phyloP scores from a whole-genome alignment of 306 rosid genomes.

The Parietaria judaica region DNA sequence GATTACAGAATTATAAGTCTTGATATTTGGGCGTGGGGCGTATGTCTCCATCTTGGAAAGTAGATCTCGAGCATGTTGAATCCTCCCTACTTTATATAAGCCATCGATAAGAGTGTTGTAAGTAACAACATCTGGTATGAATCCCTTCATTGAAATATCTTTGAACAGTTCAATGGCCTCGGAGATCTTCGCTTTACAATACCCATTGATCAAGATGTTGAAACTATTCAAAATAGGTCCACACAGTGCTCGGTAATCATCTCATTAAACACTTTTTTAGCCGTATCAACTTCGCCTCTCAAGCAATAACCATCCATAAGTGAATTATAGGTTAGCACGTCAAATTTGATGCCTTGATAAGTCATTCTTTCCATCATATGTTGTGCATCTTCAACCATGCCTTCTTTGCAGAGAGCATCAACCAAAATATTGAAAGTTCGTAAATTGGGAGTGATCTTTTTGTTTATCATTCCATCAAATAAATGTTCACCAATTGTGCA shows the following conservation, averaged over 20 bases:
- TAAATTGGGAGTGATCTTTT: neutral
- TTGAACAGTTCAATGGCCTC: neutral
- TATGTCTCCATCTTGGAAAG: constrained; percentile 3
- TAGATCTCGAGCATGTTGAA: neutral
- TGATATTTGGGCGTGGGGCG: neutral
- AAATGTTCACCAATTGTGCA: neutral
- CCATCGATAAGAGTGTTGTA: constrained; percentile 1
- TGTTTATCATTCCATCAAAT: neutral
- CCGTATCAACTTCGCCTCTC: neutral
- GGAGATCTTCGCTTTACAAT: neutral
- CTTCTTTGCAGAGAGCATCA: constrained; percentile 1
- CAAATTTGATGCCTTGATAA: neutral
- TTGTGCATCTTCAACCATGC: neutral
- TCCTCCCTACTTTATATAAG: constrained; percentile 8
- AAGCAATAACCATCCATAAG: constrained; percentile 34
- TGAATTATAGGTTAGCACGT: constrained; percentile 17
- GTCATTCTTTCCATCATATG: neutral
- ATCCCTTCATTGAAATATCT: neutral
- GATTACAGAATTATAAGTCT: neutral
- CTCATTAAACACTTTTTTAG: neutral
- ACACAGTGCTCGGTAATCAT: neutral
- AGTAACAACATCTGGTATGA: neutral
- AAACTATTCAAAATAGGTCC: neutral
- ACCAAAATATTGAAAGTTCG: neutral
- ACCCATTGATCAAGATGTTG: neutral